These are phyloP conservation scores for Podila epigama DNA, from an alignment of 192 early-diverging fungal species.

Conservation along the genomic window DNA sequence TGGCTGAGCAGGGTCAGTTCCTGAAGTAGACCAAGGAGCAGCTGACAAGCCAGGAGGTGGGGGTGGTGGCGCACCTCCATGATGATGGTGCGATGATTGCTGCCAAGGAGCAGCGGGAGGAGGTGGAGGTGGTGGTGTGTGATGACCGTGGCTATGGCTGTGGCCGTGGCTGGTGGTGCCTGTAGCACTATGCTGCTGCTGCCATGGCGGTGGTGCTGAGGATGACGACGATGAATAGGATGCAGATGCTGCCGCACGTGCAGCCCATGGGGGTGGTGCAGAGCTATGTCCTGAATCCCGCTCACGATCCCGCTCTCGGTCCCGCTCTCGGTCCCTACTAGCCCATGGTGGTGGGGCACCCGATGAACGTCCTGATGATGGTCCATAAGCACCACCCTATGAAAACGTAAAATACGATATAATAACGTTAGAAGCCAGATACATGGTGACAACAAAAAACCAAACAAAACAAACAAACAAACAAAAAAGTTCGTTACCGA, in stretches of 20 bases:
- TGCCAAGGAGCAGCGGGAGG: conserved; percentile 11
- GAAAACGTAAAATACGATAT: no score
- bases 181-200: conserved; percentile 43
- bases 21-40: neutral
- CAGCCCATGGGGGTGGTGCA: conserved; percentile 37
- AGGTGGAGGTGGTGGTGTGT: conserved; percentile 3
- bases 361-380: conserved; percentile 20
- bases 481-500: conserved; percentile 11
- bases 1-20: neutral
- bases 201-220: no score
- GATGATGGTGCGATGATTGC: conserved; percentile 14
- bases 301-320: conserved; percentile 1
- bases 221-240: conserved; percentile 16
- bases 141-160: conserved; percentile 30
- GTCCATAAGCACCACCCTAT: no score
- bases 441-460: neutral
- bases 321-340: conserved; percentile 11
- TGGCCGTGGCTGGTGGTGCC: conserved; percentile 31
- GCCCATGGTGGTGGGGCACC: conserved; percentile 48
- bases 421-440: neutral
- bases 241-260: conserved; percentile 22
- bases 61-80: conserved; percentile 18
- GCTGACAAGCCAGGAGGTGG: conserved; percentile 19
- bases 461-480: neutral
- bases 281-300: conserved; percentile 3